Evolutionary conservation across 1,284 basidiomycete species (phyloP).

Genomic region (Rhizopogon parksii): DNA sequence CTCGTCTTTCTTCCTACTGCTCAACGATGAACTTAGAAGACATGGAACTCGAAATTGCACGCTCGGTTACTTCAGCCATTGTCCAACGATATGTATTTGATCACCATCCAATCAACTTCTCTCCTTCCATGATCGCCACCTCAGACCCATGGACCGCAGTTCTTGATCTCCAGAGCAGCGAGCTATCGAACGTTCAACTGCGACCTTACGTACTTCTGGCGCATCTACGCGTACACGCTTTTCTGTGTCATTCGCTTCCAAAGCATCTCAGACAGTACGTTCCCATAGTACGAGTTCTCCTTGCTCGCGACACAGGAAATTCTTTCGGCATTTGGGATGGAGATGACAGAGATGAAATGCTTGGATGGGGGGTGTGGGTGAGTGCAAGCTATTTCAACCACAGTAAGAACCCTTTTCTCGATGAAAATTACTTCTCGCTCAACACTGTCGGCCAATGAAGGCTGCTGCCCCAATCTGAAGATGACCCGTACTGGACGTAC

Average conservation of each 20-base stretch:
- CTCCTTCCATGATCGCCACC: background rate
- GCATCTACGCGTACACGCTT: slow-evolving; percentile 41
- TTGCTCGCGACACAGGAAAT: slow-evolving; percentile 58
- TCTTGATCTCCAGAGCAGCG: slow-evolving; percentile 45
- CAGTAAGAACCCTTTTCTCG: slow-evolving; percentile 30
- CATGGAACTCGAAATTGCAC: slow-evolving; percentile 46
- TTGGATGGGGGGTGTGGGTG: slow-evolving; percentile 57
- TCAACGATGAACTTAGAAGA: slow-evolving; percentile 34
- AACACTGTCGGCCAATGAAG: slow-evolving; percentile 25
- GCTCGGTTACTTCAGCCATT: slow-evolving; percentile 42
- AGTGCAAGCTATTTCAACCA: slow-evolving; percentile 64
- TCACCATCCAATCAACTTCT: slow-evolving; percentile 5
- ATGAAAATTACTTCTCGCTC: background rate
- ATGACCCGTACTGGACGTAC: slow-evolving; percentile 42
- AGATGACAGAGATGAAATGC: slow-evolving; percentile 44
- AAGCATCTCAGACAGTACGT: slow-evolving; percentile 31
- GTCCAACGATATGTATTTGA: slow-evolving; percentile 31
- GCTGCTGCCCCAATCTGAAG: slow-evolving; percentile 53
- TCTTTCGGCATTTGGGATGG: slow-evolving; percentile 61
- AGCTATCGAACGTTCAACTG: slow-evolving; percentile 33
- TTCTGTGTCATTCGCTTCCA: slow-evolving; percentile 34
- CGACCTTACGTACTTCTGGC: slow-evolving; percentile 39
- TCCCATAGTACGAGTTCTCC: slow-evolving; percentile 41
- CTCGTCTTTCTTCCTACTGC: slow-evolving; percentile 15
- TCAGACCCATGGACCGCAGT: slow-evolving; percentile 20